Evolutionary conservation across 2,329 filamentous ascomycete species (phyloP), one percentile per base, ranked within the genome.

Genomic region (Ilyonectria mors-panacis): DNA sequence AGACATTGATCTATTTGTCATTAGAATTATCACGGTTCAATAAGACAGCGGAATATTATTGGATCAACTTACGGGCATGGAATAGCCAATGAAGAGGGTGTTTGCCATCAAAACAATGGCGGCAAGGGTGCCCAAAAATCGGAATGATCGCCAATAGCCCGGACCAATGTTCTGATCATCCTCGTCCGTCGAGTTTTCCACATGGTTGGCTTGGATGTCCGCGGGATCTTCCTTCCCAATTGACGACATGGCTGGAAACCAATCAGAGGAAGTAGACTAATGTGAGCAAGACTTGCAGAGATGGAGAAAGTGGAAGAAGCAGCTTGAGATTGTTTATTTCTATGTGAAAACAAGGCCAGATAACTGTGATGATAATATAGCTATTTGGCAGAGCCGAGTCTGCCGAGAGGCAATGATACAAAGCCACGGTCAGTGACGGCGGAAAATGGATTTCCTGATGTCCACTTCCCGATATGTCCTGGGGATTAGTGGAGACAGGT

Each of bases 41-140:
- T 26, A 26, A 26, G 26, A 26, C 26, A 26, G 26, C 26, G 26
- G 26, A 26, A 26, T 26, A 26, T 26, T 26, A 12, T 12, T 33
- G 2, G 3, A 8, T 9, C 4, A 8, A 56, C 53, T 10, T n/a
- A 30, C 53, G 4, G 35, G 35, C 35, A 56, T 56, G 35, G 53
- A 37, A 28, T 56, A 56, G 4, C 37, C 35, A 28, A 44, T 56
- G 35, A 56, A 56, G 35, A 56, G 35, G 3, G 35, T 56, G 23
- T 56, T 30, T 5, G 53, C 53, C 35, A 30, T 26, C 35, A 44
- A 28, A 13, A 56, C 21, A 28, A 56, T 56, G 12, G 35, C 35
- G 8, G 26, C 8, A n/a, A 56, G 21, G 10, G 21, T 26, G 9
- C 35, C 53, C 10, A 56, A 21, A 19, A 56, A 44, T 6, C 53